These are phyloP conservation scores for Triticum monococcum DNA, from an alignment of 176 grass and related monocot genomes.

Conservation along the genomic window DNA sequence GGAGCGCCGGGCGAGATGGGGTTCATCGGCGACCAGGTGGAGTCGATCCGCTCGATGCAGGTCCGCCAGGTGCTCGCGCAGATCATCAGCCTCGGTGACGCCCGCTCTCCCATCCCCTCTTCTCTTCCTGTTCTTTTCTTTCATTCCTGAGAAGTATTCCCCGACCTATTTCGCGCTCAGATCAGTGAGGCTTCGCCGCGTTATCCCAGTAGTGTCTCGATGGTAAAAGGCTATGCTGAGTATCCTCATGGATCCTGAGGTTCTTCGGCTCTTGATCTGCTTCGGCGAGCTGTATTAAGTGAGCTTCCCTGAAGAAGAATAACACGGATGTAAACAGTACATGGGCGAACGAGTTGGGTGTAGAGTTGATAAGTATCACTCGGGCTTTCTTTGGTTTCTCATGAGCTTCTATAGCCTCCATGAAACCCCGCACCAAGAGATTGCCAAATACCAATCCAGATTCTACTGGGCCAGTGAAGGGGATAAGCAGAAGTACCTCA, in stretches of 20 bases:
- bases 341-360: neutral
- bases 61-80: neutral
- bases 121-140: neutral
- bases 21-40: slow-evolving; percentile 19
- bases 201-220: neutral
- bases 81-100: slow-evolving; percentile 29
- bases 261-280: neutral
- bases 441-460: too few relatives aligned
- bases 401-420: too few relatives aligned
- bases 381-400: too few relatives aligned
- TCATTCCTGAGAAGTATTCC: neutral
- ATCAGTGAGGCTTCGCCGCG: neutral
- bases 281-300: neutral
- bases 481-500: too few relatives aligned
- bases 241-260: neutral
- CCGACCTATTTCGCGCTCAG: neutral
- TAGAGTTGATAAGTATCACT: too few relatives aligned
- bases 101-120: neutral
- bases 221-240: neutral
- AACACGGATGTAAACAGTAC: neutral
- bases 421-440: too few relatives aligned
- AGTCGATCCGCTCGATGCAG: slow-evolving; percentile 33
- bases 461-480: too few relatives aligned
- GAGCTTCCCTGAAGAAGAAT: neutral
- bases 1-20: slow-evolving; percentile 15